Percentiles rank a stretch among this genome's conserved stretches.
Conservation (phyloP, 805 yeast species). For the Pichia deserticola region DNA sequence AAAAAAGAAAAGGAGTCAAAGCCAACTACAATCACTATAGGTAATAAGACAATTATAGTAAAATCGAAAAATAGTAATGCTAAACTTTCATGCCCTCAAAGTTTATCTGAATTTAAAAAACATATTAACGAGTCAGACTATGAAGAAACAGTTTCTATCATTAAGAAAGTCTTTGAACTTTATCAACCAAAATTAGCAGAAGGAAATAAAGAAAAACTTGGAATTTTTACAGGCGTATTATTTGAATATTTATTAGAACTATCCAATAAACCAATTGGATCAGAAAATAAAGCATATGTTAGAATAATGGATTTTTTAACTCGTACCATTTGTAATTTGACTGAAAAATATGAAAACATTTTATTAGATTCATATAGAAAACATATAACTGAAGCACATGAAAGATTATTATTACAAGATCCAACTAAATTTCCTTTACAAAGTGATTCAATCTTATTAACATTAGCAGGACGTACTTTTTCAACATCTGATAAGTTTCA, state of each 20-base stretch:
- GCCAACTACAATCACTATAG: slow-evolving; percentile 26
- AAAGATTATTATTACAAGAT: slow-evolving; percentile 33
- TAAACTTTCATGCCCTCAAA: slow-evolving; percentile 39
- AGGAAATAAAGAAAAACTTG: slow-evolving; percentile 75
- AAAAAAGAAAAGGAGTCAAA: slow-evolving; percentile 12
- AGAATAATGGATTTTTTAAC: slow-evolving; percentile 32
- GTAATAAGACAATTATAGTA: slow-evolving; percentile 24
- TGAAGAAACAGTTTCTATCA: slow-evolving; percentile 37
- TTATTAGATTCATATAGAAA: slow-evolving; percentile 58
- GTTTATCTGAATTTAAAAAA: slow-evolving; percentile 35
- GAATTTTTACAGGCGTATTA: slow-evolving; percentile 53
- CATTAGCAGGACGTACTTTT: slow-evolving; percentile 67
- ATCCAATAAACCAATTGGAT: slow-evolving; percentile 23
- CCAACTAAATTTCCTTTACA: slow-evolving; percentile 28
- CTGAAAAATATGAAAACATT: slow-evolving; percentile 57
- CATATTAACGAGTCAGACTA: slow-evolving; percentile 29
- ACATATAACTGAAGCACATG: slow-evolving; percentile 48
- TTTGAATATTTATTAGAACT: slow-evolving; percentile 54
- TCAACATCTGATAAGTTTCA: slow-evolving; percentile 97
- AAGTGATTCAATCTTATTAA: slow-evolving; percentile 60
- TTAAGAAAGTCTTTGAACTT: slow-evolving; percentile 48
- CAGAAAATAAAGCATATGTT: slow-evolving; percentile 22
- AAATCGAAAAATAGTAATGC: slow-evolving; percentile 11
- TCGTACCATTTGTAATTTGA: slow-evolving; percentile 43
- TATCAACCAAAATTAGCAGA: slow-evolving; percentile 72